Evolutionary conservation across 345 rosid species (phyloP).

Genomic region (Brassica cretica): DNA sequence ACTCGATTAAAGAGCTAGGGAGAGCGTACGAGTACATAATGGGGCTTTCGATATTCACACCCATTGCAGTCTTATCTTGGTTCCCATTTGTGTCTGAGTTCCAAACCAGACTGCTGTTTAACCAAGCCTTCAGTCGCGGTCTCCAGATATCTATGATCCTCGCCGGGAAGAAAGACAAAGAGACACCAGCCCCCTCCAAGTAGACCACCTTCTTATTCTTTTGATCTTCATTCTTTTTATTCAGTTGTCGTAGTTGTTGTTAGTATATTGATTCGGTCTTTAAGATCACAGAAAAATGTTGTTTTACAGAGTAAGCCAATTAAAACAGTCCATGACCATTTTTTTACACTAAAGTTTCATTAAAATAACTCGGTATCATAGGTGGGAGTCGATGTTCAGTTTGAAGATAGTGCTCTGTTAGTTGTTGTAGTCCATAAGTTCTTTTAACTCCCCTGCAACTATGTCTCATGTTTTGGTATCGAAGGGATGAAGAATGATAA

Average conservation of each 20-base stretch:
- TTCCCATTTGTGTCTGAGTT: slow-evolving; percentile 89
- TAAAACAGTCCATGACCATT: background rate
- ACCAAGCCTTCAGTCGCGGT: slow-evolving; percentile 96
- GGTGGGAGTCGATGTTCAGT: too few relatives aligned
- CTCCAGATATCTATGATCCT: slow-evolving; percentile 92
- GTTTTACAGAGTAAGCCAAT: background rate
- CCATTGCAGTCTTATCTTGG: slow-evolving; percentile 74
- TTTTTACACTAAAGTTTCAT: too few relatives aligned
- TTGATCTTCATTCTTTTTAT: background rate
- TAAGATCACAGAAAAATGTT: background rate
- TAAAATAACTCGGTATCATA: too few relatives aligned
- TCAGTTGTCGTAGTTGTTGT: background rate
- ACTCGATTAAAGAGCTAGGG: slow-evolving; percentile 79
- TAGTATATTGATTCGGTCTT: background rate
- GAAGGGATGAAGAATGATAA: background rate
- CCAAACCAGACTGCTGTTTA: slow-evolving; percentile 89
- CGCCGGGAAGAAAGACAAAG: slow-evolving; percentile 58
- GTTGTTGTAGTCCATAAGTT: too few relatives aligned
- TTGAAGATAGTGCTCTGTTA: too few relatives aligned
- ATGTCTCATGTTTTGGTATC: slow-evolving; percentile 1
- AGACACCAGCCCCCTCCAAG: slow-evolving; percentile 7
- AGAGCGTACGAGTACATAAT: slow-evolving; percentile 84
- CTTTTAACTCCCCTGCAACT: background rate
- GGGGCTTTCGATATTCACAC: slow-evolving; percentile 72
- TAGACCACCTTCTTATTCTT: background rate